Conservation (phyloP, 305 asterid species). For the Fraxinus ornus region DNA sequence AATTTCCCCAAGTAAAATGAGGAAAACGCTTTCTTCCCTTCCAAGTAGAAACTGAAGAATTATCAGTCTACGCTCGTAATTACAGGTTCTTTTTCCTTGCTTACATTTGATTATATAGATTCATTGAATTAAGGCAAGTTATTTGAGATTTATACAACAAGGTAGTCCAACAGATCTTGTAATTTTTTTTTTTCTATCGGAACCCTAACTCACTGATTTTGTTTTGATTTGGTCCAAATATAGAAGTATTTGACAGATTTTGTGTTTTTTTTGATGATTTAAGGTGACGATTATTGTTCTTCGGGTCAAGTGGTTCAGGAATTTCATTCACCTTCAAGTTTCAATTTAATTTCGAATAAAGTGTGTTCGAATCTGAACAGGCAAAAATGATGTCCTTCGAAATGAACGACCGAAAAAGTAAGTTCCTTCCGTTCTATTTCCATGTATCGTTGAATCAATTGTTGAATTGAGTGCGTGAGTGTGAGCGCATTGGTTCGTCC, state of each 20-base stretch:
- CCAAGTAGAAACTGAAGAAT: slow-evolving; percentile 24
- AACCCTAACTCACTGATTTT: slow-evolving; percentile 9
- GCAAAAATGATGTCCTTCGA: slow-evolving; percentile 68
- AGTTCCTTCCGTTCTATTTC: slow-evolving; percentile 22
- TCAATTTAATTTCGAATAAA: slow-evolving; percentile 14
- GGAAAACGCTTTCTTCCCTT: slow-evolving; percentile 29
- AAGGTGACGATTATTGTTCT: slow-evolving; percentile 11
- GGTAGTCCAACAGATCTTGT: slow-evolving; percentile 29
- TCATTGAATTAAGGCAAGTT: background rate
- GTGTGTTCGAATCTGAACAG: slow-evolving; percentile 29
- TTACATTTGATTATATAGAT: background rate
- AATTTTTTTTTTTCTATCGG: background rate
- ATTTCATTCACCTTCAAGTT: slow-evolving; percentile 15
- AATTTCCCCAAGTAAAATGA: background rate
- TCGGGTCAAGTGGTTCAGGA: slow-evolving; percentile 26
- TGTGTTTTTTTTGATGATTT: background rate
- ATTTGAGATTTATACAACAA: slow-evolving; percentile 14
- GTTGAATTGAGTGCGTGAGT: background rate
- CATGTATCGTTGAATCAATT: background rate
- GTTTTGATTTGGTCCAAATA: background rate
- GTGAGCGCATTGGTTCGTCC: background rate
- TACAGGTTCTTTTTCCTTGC: background rate
- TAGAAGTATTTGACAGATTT: background rate
- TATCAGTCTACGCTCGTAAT: background rate
- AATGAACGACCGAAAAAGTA: slow-evolving; percentile 80